Evolutionary conservation across 768 basidiomycete genomes (phyloP).

Genomic region (Trametes cubensis): DNA sequence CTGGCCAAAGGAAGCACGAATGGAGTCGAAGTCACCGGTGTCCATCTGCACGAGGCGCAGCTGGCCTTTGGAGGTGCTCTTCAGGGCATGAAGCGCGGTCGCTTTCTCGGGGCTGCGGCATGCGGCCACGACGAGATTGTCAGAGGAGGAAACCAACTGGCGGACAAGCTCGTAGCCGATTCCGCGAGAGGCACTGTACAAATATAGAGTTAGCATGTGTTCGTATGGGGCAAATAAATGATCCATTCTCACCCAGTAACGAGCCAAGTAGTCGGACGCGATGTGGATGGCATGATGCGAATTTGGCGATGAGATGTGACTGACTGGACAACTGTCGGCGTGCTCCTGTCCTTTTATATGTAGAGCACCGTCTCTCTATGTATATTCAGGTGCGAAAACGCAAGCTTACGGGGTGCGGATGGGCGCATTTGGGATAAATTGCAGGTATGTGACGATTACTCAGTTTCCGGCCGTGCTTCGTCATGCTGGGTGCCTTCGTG

Average conservation of each 20-base stretch:
- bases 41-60: slow-evolving; percentile 40
- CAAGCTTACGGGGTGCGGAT: too few relatives aligned
- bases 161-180: slow-evolving; percentile 32
- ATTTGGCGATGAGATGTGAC: too few relatives aligned
- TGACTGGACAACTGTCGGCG: too few relatives aligned
- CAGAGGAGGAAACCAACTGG: slow-evolving; percentile 27
- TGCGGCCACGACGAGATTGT: slow-evolving; percentile 35
- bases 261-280: slow-evolving; percentile 4
- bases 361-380: too few relatives aligned
- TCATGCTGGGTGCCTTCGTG: too few relatives aligned
- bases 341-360: too few relatives aligned
- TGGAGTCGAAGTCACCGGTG: slow-evolving; percentile 30
- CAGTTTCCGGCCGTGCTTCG: too few relatives aligned
- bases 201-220: too few relatives aligned
- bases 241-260: slow-evolving; percentile 4
- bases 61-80: slow-evolving; percentile 28
- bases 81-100: slow-evolving; percentile 25
- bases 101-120: slow-evolving; percentile 35
- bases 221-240: too few relatives aligned
- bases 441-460: too few relatives aligned
- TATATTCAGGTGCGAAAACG: too few relatives aligned
- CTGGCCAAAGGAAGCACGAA: slow-evolving; percentile 28
- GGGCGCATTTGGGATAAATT: too few relatives aligned
- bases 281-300: not conserved
- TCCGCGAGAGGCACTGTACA: slow-evolving; percentile 34